A percentile compares a stretch with the other conserved stretches of the same genome.
phyloP scores from a whole-genome alignment of 306 rosid genomes.

The Fragaria nilgerrensis region DNA sequence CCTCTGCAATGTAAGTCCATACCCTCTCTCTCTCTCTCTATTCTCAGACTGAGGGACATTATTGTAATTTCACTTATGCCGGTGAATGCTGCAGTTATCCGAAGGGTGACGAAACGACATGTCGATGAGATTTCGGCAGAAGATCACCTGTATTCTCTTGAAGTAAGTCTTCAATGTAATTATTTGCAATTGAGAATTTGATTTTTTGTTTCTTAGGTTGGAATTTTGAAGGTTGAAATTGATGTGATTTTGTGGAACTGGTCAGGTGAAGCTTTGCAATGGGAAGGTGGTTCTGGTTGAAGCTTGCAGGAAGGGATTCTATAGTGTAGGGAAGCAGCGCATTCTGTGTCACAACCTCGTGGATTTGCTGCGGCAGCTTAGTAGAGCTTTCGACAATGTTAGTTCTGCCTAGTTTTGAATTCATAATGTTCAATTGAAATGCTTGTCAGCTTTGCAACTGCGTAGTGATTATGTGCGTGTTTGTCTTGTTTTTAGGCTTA shows the following conservation, averaged over 20 bases:
- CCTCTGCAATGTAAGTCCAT: constrained; percentile 72
- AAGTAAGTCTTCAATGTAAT: constrained; percentile 36
- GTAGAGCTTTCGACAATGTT: constrained; percentile 89
- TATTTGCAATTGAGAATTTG: neutral
- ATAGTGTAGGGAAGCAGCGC: constrained; percentile 76
- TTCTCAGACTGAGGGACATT: neutral
- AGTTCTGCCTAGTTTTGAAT: constrained; percentile 14
- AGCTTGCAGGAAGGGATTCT: constrained; percentile 87
- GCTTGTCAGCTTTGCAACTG: neutral
- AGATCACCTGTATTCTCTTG: constrained; percentile 78
- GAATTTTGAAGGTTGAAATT: neutral
- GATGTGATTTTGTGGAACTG: constrained; percentile 11
- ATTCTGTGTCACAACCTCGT: constrained; percentile 79
- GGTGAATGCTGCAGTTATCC: constrained; percentile 53
- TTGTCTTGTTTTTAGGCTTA: constrained; percentile 60
- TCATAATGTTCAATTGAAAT: neutral
- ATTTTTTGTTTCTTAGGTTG: neutral
- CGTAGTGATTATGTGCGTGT: neutral
- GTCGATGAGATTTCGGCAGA: constrained; percentile 63
- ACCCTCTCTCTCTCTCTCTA: neutral
- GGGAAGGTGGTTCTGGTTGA: constrained; percentile 89
- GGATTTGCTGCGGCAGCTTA: constrained; percentile 85
- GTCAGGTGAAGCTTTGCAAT: constrained; percentile 83
- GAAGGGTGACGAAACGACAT: constrained; percentile 52
- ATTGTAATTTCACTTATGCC: neutral